phyloP scores from a whole-genome alignment of 495 filamentous ascomycete species.

The Talaromyces liani region DNA sequence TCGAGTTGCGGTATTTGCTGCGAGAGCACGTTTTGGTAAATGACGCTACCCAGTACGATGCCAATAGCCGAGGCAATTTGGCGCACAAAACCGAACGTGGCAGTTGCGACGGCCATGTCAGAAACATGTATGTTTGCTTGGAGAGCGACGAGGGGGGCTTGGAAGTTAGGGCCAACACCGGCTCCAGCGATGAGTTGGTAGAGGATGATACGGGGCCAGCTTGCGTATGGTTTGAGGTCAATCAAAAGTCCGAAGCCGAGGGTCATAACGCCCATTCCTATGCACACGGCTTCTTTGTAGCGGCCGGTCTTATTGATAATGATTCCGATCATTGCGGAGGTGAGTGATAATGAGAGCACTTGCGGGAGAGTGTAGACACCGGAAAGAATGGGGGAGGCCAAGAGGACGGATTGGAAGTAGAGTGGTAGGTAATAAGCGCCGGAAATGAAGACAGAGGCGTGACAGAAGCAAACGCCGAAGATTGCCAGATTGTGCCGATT shows the following conservation, averaged over 20 bases:
- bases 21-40: conserved; percentile 49
- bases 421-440: conserved; percentile 70
- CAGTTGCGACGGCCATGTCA: conserved; percentile 47
- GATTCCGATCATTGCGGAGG: conserved; percentile 57
- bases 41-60: conserved; percentile 48
- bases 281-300: conserved; percentile 41
- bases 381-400: conserved; percentile 62
- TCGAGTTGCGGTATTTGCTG: conserved; percentile 31
- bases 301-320: conserved; percentile 64
- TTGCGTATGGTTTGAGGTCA: conserved; percentile 37
- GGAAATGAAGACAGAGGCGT: conserved; percentile 68
- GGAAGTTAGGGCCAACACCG: conserved; percentile 51
- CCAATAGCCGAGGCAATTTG: conserved; percentile 44
- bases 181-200: conserved; percentile 47
- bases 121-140: conserved; percentile 42
- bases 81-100: conserved; percentile 46
- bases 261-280: conserved; percentile 42
- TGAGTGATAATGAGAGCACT: conserved; percentile 59
- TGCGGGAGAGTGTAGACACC: conserved; percentile 76
- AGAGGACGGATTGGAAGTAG: conserved; percentile 72
- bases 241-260: conserved; percentile 49
- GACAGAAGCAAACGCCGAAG: conserved; percentile 51
- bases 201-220: conserved; percentile 44
- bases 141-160: conserved; percentile 51
- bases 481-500: conserved; percentile 50